Percentiles rank a stretch among this genome's conserved stretches.
Evolutionary conservation across 257 asterid genomes (phyloP).

Genomic region (Salvia hispanica): DNA sequence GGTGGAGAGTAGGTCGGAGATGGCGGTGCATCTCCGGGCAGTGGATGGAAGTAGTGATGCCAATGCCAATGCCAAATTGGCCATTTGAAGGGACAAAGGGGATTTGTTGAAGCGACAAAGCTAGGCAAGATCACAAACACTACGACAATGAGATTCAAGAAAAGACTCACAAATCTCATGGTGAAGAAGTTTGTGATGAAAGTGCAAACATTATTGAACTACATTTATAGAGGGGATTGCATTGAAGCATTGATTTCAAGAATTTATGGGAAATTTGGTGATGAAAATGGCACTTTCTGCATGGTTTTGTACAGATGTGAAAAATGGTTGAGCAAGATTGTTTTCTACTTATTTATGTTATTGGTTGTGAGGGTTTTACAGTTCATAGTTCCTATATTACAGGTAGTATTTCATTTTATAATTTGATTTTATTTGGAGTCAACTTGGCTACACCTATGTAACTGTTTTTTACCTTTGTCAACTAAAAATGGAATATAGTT

Average conservation of each 20-base stretch:
- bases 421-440: too few species aligned
- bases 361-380: slow-evolving; percentile 10
- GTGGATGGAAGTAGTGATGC: background rate
- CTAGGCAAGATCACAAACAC: slow-evolving; percentile 12
- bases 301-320: slow-evolving; percentile 21
- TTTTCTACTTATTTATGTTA: slow-evolving; percentile 6
- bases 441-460: too few species aligned
- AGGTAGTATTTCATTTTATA: background rate
- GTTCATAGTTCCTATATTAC: background rate
- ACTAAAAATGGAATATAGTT: background rate
- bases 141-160: slow-evolving; percentile 23
- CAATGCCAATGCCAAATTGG: background rate
- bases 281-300: slow-evolving; percentile 14
- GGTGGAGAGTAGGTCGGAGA: background rate
- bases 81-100: slow-evolving; percentile 23
- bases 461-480: too few species aligned
- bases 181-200: background rate
- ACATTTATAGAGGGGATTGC: slow-evolving; percentile 24
- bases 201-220: background rate
- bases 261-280: slow-evolving; percentile 15
- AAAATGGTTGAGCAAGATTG: slow-evolving; percentile 18
- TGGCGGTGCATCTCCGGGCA: background rate
- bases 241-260: background rate
- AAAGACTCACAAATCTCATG: slow-evolving; percentile 18
- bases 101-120: background rate